Conservation (phyloP, 2,329 filamentous ascomycete genomes). For the Ascosphaera aggregata region DNA sequence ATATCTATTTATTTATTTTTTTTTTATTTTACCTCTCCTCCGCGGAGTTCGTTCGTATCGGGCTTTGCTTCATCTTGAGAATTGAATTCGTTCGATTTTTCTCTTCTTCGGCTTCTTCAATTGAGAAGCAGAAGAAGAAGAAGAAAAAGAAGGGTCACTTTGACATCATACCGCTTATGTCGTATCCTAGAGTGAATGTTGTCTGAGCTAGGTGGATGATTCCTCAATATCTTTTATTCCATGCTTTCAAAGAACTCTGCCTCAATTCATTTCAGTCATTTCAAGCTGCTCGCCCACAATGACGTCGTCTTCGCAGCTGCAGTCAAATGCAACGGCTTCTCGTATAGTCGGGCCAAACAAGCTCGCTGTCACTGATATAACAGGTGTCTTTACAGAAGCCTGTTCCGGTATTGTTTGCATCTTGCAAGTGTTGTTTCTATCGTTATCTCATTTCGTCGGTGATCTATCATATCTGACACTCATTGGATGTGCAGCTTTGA, state of each 20-base stretch:
- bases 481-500: conserved; percentile 33
- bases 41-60: not conserved
- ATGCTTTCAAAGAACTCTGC: no score
- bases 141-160: no score
- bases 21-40: not conserved
- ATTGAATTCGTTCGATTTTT: no score
- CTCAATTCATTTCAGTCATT: no score
- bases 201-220: no score
- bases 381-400: conserved; percentile 29
- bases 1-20: conserved; percentile 14
- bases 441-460: not conserved
- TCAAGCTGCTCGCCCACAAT: not conserved
- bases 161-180: no score
- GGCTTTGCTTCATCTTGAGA: no score
- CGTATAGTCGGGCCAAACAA: not conserved
- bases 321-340: not conserved
- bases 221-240: no score
- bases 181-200: no score
- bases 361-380: conserved; percentile 21
- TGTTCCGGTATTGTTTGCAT: conserved; percentile 21
- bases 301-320: not conserved
- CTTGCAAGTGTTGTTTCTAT: not conserved
- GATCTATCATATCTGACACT: conserved; percentile 2
- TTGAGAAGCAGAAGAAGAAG: no score
- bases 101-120: no score